Base-by-base conservation (phyloP, 2,329 filamentous ascomycete genomes). In the Cladophialophora immunda region DNA sequence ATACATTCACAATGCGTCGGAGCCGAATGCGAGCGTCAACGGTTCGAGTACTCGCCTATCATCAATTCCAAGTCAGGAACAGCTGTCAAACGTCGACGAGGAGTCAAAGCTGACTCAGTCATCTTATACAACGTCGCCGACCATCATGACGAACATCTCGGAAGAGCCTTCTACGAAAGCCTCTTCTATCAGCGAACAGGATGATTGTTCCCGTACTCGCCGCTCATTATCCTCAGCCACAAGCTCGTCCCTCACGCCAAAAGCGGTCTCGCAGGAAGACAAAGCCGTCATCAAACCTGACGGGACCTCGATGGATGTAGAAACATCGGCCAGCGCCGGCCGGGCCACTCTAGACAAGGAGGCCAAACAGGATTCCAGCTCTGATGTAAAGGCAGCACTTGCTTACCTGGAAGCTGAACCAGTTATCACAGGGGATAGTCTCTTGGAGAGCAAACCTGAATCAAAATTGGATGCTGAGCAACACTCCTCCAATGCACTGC, bases 91-190 rank as follows among this genome's bases (percentile, higher is more conserved):
- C 32, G 62, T 68, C n/a, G 66, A 70, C 30, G 68, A 70, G 47
- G 68, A 70, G 47, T 60, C 68, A 9, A 70, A 70, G 47, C 9
- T 68, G 41, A 78, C 77, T 66, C 75, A 76, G 36, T 77, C 76
- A 9, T 71, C 71, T 9, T 61, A 55, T 57, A 70, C 70, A 22
- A 70, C 67, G 4, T 75, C 75, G 4, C 75, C 75, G 22, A 73
- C 73, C 25, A 74, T 74, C 27, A 62, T 70, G 50, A 70, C 71
- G 9, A 70, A 73, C 32, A 65, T 71, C 22, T 73, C 70, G 3
- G 72, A 72, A 63, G 71, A 71, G 54, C 75, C 71, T 30, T 78
- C 77, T 17, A 77, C 78, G 15, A 72, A 76, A 58, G 75, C 69
- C 17, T 78, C 76, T 53, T 76, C 76, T 1, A 73, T 78, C 34